phyloP scores from a whole-genome alignment of 169 alveolate species.

The Eimeria maxima region DNA sequence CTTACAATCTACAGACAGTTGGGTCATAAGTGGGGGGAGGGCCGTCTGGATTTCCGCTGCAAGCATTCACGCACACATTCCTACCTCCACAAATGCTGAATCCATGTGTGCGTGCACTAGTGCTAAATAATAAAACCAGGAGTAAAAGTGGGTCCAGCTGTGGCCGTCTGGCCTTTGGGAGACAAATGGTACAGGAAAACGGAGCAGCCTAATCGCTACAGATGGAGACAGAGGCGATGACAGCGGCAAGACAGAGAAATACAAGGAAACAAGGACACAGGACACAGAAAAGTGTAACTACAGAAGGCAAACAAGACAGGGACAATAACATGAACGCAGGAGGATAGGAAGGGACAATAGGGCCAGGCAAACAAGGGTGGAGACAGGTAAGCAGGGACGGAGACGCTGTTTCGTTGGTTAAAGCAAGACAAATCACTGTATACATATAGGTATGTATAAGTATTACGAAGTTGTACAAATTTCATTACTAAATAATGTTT shows the following conservation, averaged over 20 bases:
- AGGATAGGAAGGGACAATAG: no score
- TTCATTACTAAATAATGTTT: no score
- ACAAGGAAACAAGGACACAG: neutral
- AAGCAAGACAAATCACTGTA: no score
- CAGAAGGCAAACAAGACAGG: neutral
- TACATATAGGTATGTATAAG: no score
- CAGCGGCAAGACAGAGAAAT: neutral
- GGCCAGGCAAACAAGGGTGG: neutral
- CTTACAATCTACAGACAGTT: neutral
- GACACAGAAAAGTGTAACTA: neutral
- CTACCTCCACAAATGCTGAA: neutral
- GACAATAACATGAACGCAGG: no score
- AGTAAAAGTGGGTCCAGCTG: neutral
- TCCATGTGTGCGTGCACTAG: neutral
- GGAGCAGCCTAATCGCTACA: neutral
- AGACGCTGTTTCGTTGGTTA: neutral
- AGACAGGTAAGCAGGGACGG: neutral
- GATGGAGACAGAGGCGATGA: neutral
- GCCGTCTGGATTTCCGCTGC: conserved; percentile 12
- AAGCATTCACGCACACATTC: neutral
- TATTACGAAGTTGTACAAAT: no score
- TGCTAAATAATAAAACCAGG: neutral
- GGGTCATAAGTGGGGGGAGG: neutral
- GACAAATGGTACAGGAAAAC: neutral
- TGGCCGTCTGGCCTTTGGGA: neutral